Base-by-base conservation (phyloP, 495 filamentous ascomycete species). In the Penicillium fimorum region DNA sequence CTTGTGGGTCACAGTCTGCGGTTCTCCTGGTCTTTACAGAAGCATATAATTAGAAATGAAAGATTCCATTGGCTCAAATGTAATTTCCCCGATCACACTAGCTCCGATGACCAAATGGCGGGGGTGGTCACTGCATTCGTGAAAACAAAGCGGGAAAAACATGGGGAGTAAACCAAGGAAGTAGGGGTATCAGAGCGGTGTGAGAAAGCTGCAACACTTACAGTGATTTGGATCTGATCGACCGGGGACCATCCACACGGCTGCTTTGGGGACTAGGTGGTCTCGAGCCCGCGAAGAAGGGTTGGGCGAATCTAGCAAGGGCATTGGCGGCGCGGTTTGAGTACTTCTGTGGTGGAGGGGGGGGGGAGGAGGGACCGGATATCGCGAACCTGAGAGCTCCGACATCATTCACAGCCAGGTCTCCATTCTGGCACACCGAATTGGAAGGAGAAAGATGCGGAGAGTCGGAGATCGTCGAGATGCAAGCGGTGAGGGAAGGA, bases 1-100 rank as follows among this genome's bases (percentile, higher is more conserved):
- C 43, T 81, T 77, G 70, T 93, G 87, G 47, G 82, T 81, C 32
- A 86, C 81, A 48, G 90, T 86, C 69, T 92, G 88, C 5, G 89
- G 87, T 42, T 84, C 83, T 56, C 77, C 81, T 25, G 87, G 84
- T 55, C 89, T 80, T 33, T 46, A 38, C 52, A 29, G 27, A 46
- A 22, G 1, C 55, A 37, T 56, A 46, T 56, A 50, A 59, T 71
- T 68, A 67, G 64, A 62, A 56, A 15, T 2, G 5, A 7, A 18
- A 17, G 46, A 15, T 62, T 25, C 20, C 38, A 53, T 60, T 60
- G 53, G 55, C 41, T 46, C 37, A 55, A 49, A 47, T 47, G 38
- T 10, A 30, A 15, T 40, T 27, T 27, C 43, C 25, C 30, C 55
- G 55, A 47, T 57, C 32, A 25, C 6, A 46, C 18, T 46, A 46